Evolutionary conservation across 1,284 basidiomycete species (phyloP).

Genomic region (Leccinum fuscescens): DNA sequence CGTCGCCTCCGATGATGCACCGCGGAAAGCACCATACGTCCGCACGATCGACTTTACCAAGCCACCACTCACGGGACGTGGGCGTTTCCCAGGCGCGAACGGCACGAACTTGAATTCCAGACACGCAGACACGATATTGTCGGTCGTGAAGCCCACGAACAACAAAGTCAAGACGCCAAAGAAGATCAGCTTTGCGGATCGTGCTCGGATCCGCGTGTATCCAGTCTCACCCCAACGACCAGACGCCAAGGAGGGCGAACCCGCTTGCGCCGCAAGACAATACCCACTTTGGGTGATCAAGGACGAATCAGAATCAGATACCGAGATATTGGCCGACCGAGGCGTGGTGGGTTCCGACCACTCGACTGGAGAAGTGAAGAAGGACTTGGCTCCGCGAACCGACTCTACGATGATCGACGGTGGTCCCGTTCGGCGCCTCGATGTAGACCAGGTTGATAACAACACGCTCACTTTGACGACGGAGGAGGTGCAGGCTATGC

Average conservation of each 20-base stretch:
- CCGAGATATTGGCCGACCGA: not conserved
- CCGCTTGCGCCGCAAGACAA: not conserved
- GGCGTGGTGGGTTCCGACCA: not conserved
- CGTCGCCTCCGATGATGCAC: not conserved
- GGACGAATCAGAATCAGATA: not conserved
- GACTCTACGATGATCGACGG: not conserved
- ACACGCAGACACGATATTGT: conserved; percentile 1
- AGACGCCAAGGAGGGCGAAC: not conserved
- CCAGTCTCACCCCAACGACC: conserved; percentile 16
- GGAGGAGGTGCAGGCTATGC: conserved; percentile 19
- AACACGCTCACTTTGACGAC: conserved; percentile 18
- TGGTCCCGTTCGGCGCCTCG: not conserved
- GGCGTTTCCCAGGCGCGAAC: conserved; percentile 8
- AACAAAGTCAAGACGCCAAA: conserved; percentile 24
- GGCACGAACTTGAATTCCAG: not conserved
- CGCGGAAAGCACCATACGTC: conserved; percentile 6
- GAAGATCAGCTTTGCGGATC: conserved; percentile 31
- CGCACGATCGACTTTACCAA: conserved; percentile 33
- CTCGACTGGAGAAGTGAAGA: conserved; percentile 1
- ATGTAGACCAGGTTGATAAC: not conserved
- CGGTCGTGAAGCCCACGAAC: conserved; percentile 8
- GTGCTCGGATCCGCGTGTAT: conserved; percentile 27
- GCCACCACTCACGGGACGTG: conserved; percentile 10
- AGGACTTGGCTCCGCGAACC: not conserved
- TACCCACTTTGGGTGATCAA: not conserved